Evolutionary conservation across 2,329 filamentous ascomycete species (phyloP).

Genomic region (Diaporthe sp.): DNA sequence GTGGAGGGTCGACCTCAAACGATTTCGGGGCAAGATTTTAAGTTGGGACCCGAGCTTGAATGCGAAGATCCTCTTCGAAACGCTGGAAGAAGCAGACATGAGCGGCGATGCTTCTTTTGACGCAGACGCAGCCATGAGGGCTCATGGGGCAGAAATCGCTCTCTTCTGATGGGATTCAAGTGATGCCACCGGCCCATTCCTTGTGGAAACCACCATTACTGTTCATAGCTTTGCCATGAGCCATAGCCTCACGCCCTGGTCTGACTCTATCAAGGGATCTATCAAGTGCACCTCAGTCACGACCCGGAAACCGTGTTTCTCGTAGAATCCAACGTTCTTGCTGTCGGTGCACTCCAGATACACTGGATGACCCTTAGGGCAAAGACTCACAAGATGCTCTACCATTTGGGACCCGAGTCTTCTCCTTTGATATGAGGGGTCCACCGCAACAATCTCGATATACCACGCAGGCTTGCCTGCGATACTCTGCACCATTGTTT

Average conservation of each 20-base stretch:
- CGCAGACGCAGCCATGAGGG: constrained; percentile 10
- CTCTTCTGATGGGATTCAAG: neutral
- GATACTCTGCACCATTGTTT: neutral
- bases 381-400: constrained; percentile 7
- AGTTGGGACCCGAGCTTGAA: constrained; percentile 17
- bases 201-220: neutral
- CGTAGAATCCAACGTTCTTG: constrained; percentile 8
- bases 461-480: constrained; percentile 2
- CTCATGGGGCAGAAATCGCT: constrained; percentile 9
- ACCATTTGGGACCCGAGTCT: constrained; percentile 11
- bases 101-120: neutral
- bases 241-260: neutral
- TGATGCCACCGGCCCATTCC: neutral
- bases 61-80: constrained; percentile 15
- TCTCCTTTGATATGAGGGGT: constrained; percentile 8
- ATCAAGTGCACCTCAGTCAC: constrained; percentile 9
- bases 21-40: constrained; percentile 1
- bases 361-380: neutral
- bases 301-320: constrained; percentile 7
- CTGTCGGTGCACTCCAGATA: constrained; percentile 11
- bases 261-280: constrained; percentile 4
- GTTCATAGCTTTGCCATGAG: constrained; percentile 20
- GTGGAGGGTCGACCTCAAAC: neutral
- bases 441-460: constrained; percentile 13
- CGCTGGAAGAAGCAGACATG: constrained; percentile 15